Percentiles rank a stretch among this genome's conserved stretches.
These are phyloP conservation scores for Fusarium paranaense DNA, from an alignment of 2,329 filamentous ascomycete genomes.

Conservation along the genomic window DNA sequence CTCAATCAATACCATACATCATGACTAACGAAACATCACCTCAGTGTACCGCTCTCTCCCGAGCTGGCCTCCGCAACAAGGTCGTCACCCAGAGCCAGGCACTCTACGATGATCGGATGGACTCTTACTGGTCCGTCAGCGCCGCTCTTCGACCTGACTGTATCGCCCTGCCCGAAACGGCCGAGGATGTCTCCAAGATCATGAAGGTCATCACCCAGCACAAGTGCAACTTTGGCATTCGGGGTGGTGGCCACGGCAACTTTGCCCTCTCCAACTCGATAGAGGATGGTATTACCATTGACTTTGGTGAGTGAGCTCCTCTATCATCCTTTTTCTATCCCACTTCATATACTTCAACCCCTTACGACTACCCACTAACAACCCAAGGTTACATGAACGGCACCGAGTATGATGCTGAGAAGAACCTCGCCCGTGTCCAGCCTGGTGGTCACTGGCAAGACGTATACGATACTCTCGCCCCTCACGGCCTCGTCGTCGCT, in stretches of 20 bases:
- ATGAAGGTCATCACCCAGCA: constrained; percentile 48
- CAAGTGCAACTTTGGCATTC: constrained; percentile 53
- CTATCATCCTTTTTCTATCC: neutral
- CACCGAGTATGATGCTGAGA: constrained; percentile 45
- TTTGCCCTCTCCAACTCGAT: constrained; percentile 51
- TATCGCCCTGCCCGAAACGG: constrained; percentile 48
- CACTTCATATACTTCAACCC: neutral
- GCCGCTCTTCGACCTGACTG: constrained; percentile 52
- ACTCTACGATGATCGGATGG: constrained; percentile 46
- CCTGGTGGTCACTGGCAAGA: constrained; percentile 53
- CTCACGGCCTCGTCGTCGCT: constrained; percentile 47
- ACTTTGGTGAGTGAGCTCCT: constrained; percentile 44
- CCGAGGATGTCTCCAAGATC: constrained; percentile 51
- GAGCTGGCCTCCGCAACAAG: constrained; percentile 43
- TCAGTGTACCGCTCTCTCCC: constrained; percentile 45
- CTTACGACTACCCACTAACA: neutral
- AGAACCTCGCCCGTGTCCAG: constrained; percentile 47
- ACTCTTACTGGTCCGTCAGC: constrained; percentile 52
- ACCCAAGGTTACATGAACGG: constrained; percentile 44
- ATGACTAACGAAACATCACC: constrained; percentile 20
- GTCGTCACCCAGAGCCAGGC: constrained; percentile 44
- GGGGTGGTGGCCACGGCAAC: constrained; percentile 52
- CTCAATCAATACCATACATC: neutral
- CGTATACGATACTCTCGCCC: constrained; percentile 51
- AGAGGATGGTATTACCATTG: constrained; percentile 52